Percentiles rank a stretch among this genome's conserved stretches.
Evolutionary conservation across 495 filamentous ascomycete species (phyloP).

Genomic region (Aspergillus indologenus): DNA sequence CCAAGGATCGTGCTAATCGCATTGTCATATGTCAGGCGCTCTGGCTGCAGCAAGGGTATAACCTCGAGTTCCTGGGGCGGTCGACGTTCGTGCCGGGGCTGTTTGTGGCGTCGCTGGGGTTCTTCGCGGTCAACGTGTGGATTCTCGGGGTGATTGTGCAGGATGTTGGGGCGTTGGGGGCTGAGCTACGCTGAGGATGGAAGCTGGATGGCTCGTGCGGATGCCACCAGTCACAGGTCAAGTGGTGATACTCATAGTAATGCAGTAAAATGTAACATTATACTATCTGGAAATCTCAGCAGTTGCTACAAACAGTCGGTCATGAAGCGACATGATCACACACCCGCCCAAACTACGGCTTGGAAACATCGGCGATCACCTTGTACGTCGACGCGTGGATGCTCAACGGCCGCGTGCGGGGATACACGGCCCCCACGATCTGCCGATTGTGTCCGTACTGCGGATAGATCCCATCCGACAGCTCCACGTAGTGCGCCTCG

Average conservation of each 20-base stretch:
- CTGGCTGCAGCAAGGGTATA: conserved; percentile 88
- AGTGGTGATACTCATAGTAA: no score
- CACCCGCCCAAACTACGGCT: conserved; percentile 8
- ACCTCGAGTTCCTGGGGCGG: conserved; percentile 82
- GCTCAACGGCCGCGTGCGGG: conserved; percentile 30
- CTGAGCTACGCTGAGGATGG: no score
- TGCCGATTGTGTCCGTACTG: conserved; percentile 31
- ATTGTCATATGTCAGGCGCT: conserved; percentile 55
- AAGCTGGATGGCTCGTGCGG: no score
- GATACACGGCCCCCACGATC: conserved; percentile 31
- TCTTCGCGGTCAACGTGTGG: conserved; percentile 85
- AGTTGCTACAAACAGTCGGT: neutral
- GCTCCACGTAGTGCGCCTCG: conserved; percentile 52
- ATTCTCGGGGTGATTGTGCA: conserved; percentile 74
- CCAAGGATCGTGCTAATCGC: neutral
- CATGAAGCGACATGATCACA: no score
- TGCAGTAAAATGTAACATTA: neutral
- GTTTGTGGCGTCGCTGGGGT: conserved; percentile 68
- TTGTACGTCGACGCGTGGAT: conserved; percentile 33
- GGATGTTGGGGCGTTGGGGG: conserved; percentile 51
- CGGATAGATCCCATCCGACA: conserved; percentile 50
- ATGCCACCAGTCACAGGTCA: no score
- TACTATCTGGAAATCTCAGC: neutral
- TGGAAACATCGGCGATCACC: conserved; percentile 37
- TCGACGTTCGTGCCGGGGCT: conserved; percentile 84